A percentile compares a stretch with the other conserved stretches of the same genome.
Evolutionary conservation across 2,329 filamentous ascomycete species (phyloP).

Genomic region (Epichloe elymi): DNA sequence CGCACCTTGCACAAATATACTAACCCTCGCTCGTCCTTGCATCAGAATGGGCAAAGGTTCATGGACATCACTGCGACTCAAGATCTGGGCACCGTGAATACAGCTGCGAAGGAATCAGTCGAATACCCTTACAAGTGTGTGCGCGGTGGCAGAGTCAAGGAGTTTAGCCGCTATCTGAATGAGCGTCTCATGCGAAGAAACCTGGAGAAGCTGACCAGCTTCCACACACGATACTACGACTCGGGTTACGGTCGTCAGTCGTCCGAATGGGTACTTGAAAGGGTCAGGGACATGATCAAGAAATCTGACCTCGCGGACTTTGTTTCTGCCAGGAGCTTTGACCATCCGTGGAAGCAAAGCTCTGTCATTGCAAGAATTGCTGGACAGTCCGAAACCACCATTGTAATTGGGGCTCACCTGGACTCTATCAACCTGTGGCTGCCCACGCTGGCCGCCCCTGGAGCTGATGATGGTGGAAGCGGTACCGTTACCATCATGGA

Average conservation of each 20-base stretch:
- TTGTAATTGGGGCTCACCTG: conserved; percentile 85
- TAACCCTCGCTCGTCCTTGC: not conserved
- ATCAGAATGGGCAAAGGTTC: conserved; percentile 72
- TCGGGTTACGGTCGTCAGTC: conserved; percentile 69
- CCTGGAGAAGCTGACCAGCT: conserved; percentile 64
- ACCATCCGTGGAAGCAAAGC: conserved; percentile 78
- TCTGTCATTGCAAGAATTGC: conserved; percentile 88
- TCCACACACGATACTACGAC: conserved; percentile 74
- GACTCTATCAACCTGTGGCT: conserved; percentile 92
- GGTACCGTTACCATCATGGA: conserved; percentile 92
- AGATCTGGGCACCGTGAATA: conserved; percentile 37
- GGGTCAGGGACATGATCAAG: conserved; percentile 59
- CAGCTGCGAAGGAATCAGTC: conserved; percentile 19
- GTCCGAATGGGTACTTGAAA: conserved; percentile 71
- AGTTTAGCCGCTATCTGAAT: conserved; percentile 54
- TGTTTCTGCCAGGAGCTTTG: conserved; percentile 60
- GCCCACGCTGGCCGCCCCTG: conserved; percentile 72
- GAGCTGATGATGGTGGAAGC: conserved; percentile 90
- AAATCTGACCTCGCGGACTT: conserved; percentile 53
- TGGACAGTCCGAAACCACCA: conserved; percentile 68
- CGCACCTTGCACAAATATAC: too few species aligned
- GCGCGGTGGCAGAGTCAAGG: conserved; percentile 51
- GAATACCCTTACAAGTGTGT: conserved; percentile 56
- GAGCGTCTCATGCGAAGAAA: conserved; percentile 67
- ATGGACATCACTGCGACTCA: conserved; percentile 81